Evolutionary conservation across 768 basidiomycete species (phyloP), one percentile per base, ranked within the genome.

Genomic region (Naganishia friedmannii): DNA sequence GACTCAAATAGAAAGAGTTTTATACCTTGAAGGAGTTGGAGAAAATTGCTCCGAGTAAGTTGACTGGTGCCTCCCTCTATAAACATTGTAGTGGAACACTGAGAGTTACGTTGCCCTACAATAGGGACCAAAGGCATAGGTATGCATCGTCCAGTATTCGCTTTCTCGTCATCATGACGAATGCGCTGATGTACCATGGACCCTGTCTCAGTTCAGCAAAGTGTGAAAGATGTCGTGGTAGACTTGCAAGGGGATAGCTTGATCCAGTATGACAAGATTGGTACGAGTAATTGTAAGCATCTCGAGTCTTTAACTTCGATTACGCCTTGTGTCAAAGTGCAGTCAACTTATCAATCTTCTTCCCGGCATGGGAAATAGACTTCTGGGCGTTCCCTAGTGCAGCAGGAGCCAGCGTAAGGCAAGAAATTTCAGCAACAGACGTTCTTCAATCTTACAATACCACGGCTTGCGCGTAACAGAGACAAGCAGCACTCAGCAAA

Each of bases 371-470:
- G 5, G 53, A 39, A 26, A 23, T 71, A 94, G 93, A 94, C 82
- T 95, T 91, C 80, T 96, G 93, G 93, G 91, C 91, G 76, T 95
- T 96, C 78, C 93, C 93, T 19, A 93, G 91, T 0, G 91, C 93
- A 70, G 86, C 87, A 55, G 92, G 93, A 4, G 86, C 89, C 9
- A 84, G 88, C 75, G 93, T 93, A 46, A 73, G 78, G 70, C 63
- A n/a, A 10, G 8, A 3, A 51, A 8, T 42, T 42, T 15, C 15
- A 13, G 9, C 21, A 51, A 21, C 48, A n/a, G 3, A 8, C n/a
- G 17, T 46, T 8, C 23, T n/a, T n/a, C 17, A n/a, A 21, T 17
- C 63, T 65, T 13, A 28, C 54, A 34, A 19, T 32, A 48, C 3
- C 15, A 54, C 23, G 28, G n/a, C 54, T 17, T n/a, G 9, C 32